Evolutionary conservation across 2,329 filamentous ascomycete genomes (phyloP).

Genomic region (Geosmithia putterillii): DNA sequence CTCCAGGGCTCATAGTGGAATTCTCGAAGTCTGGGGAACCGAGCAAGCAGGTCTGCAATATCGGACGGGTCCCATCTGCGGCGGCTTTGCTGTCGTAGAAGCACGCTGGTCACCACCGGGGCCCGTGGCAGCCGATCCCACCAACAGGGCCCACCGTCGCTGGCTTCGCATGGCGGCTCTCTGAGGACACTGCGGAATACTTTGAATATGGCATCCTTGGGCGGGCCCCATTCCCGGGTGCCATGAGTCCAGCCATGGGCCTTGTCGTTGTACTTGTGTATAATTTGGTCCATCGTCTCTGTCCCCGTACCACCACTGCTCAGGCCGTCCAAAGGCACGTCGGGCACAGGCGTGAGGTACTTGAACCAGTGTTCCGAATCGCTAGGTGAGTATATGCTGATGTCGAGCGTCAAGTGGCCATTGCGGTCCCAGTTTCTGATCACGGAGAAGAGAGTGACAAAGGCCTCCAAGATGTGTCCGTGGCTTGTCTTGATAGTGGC

Average conservation of each 20-base stretch:
- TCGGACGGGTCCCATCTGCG: conserved; percentile 18
- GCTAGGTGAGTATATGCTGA: conserved; percentile 22
- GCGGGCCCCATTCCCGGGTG: not conserved
- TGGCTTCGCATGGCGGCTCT: not conserved
- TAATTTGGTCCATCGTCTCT: not conserved
- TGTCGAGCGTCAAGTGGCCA: conserved; percentile 14
- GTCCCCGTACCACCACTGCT: not conserved
- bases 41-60: conserved; percentile 18
- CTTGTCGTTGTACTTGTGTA: not conserved
- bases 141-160: not conserved
- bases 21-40: conserved; percentile 21
- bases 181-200: not conserved
- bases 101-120: conserved; percentile 12
- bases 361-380: conserved; percentile 22
- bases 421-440: too few species aligned
- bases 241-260: not conserved
- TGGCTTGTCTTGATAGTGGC: too few species aligned
- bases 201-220: not conserved
- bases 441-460: too few species aligned
- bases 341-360: conserved; percentile 11
- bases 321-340: not conserved
- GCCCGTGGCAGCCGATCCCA: not conserved
- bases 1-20: conserved; percentile 25
- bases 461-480: too few species aligned
- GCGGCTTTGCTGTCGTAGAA: conserved; percentile 23